Percentiles rank a stretch among this genome's conserved stretches.
Evolutionary conservation across 2,329 filamentous ascomycete genomes (phyloP).

Genomic region (Paracorniculantispora psalliotae): DNA sequence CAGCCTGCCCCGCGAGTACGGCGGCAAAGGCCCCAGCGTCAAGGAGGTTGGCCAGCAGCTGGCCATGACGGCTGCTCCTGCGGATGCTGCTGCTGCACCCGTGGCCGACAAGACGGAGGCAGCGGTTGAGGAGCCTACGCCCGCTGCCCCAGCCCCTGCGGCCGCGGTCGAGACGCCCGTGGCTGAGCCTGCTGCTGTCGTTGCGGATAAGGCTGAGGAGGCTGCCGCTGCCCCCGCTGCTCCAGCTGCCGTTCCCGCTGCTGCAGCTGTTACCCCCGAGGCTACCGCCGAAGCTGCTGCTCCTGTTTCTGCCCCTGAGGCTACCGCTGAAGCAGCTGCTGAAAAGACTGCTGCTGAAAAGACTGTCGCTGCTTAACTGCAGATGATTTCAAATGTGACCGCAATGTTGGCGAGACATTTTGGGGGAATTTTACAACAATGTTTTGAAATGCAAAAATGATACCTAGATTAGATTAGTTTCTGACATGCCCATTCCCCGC

Average conservation of each 20-base stretch:
- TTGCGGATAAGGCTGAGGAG: slow-evolving; percentile 7
- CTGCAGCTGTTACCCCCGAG: slow-evolving; percentile 6
- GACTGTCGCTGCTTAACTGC: no score
- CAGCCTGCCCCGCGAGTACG: slow-evolving; percentile 70
- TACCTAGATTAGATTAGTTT: slow-evolving; percentile 6
- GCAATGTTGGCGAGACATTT: background rate
- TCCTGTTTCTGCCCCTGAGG: background rate
- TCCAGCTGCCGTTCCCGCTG: no score
- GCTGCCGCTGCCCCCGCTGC: no score
- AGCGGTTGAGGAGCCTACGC: slow-evolving; percentile 4
- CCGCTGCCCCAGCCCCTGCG: background rate
- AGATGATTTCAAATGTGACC: no score
- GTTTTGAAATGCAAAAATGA: slow-evolving; percentile 1
- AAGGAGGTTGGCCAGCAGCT: slow-evolving; percentile 27
- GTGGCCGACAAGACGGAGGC: slow-evolving; percentile 8
- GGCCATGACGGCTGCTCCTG: no score
- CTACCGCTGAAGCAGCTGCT: slow-evolving; percentile 14
- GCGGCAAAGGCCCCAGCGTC: slow-evolving; percentile 58
- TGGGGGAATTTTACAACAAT: background rate
- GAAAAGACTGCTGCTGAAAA: slow-evolving; percentile 14
- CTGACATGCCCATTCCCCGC: no score
- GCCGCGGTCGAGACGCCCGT: slow-evolving; percentile 10
- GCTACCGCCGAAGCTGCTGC: slow-evolving; percentile 12
- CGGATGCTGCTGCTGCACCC: slow-evolving; percentile 27
- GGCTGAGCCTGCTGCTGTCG: background rate